A percentile compares a stretch with the other conserved stretches of the same genome.
Evolutionary conservation across 202 grass and related monocot genomes (phyloP).

Genomic region (Dendrocalamus latiflorus): DNA sequence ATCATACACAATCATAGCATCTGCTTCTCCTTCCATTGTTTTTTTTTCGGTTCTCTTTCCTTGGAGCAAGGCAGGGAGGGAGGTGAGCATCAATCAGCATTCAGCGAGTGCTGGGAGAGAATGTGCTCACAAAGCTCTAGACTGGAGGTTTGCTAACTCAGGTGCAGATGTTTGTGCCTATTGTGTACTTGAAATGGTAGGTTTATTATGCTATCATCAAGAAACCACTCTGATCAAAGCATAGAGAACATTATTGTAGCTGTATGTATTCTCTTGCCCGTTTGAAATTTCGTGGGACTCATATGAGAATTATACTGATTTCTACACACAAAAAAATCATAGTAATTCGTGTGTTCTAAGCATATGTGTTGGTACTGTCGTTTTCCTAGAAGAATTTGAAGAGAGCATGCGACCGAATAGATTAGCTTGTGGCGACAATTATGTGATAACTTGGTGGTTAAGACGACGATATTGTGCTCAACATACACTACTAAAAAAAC

Average conservation of each 20-base stretch:
- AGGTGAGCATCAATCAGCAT: not conserved
- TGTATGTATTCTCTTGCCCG: not conserved
- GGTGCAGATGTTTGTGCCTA: conserved; percentile 20
- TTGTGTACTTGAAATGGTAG: conserved; percentile 27
- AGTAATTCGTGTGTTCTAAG: not conserved
- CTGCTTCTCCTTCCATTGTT: not conserved
- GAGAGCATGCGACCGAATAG: not conserved
- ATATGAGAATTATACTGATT: not conserved
- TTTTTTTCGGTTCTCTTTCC: not conserved
- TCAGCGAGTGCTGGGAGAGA: conserved; percentile 18
- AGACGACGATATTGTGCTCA: not conserved
- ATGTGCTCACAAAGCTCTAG: conserved; percentile 35
- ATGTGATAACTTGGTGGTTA: not conserved
- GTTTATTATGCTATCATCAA: not conserved
- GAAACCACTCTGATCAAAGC: conserved; percentile 1
- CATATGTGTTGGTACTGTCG: not conserved
- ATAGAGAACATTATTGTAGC: not conserved
- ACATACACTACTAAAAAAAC: not conserved
- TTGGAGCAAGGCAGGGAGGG: not conserved
- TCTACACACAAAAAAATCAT: not conserved
- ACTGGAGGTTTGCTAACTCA: conserved; percentile 37
- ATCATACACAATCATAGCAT: conserved; percentile 46
- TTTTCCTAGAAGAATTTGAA: no score
- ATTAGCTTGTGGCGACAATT: not conserved
- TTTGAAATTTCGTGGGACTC: not conserved